A percentile compares a stretch with the other conserved stretches of the same genome.
These are phyloP conservation scores for Solanum chmielewskii DNA, from an alignment of 257 asterid species.

Conservation along the genomic window DNA sequence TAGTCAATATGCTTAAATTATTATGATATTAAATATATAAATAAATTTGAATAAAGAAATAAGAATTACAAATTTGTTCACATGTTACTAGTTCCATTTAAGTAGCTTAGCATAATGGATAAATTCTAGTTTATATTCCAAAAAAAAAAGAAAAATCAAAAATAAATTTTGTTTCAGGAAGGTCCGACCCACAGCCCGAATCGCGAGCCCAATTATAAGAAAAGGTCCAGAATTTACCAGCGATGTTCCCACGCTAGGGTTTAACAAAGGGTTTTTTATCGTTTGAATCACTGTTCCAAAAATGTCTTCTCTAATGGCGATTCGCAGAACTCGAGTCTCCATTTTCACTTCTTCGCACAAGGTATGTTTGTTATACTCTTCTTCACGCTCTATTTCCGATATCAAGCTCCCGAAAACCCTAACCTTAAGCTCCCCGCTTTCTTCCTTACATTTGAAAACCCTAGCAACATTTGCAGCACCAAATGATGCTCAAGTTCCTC, in stretches of 20 bases:
- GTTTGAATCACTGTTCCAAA: not conserved
- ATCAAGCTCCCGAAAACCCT: conserved; percentile 15
- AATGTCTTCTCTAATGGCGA: not conserved
- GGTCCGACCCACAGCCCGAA: not conserved
- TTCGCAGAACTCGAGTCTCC: conserved; percentile 29
- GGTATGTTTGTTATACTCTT: conserved; percentile 13
- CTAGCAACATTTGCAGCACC: conserved; percentile 41
- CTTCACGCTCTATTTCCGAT: conserved; percentile 9
- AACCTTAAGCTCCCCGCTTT: conserved; percentile 10
- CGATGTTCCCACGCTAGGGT: not conserved
- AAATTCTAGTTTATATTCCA: not conserved
- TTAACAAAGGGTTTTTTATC: conserved; percentile 3
- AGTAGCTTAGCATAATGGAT: not conserved
- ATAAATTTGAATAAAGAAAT: not conserved
- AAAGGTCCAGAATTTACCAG: not conserved
- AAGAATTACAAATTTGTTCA: not conserved
- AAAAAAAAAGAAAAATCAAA: not conserved
- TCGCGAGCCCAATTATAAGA: not conserved
- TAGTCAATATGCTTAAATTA: not conserved
- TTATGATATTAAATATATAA: not conserved
- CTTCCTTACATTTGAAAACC: conserved; percentile 7
- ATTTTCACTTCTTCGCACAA: conserved; percentile 5
- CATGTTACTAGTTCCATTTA: not conserved
- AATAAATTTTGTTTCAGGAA: not conserved
- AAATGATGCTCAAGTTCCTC: conserved; percentile 14